Percentiles rank a stretch among this genome's conserved stretches.
Evolutionary conservation across 306 rosid species (phyloP).

Genomic region (Malus sylvestris): DNA sequence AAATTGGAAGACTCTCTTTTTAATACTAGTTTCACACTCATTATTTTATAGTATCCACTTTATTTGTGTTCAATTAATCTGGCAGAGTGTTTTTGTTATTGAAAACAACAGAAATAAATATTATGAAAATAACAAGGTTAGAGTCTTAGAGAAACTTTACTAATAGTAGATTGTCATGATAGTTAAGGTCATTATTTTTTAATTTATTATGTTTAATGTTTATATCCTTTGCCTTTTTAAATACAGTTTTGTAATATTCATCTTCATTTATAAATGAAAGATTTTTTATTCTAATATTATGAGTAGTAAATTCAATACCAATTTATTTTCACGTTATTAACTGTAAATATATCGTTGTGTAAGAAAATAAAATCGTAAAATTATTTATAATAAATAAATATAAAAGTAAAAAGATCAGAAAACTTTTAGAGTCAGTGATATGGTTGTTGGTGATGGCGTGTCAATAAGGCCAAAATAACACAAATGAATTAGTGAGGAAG

Average conservation of each 20-base stretch:
- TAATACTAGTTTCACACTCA: background rate
- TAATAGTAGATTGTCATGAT: background rate
- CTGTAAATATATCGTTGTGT: background rate
- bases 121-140: background rate
- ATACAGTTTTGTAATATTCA: too few relatives aligned
- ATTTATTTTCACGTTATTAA: too few relatives aligned
- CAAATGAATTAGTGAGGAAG: background rate
- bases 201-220: too few relatives aligned
- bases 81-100: background rate
- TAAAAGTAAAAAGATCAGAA: too few relatives aligned
- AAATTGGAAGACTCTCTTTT: background rate
- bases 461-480: background rate
- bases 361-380: background rate
- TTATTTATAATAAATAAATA: too few relatives aligned
- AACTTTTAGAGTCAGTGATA: background rate
- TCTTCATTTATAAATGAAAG: too few relatives aligned
- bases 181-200: too few relatives aligned
- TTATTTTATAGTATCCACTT: background rate
- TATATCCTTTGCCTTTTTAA: too few relatives aligned
- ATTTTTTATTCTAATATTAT: too few relatives aligned
- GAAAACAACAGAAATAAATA: background rate
- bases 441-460: background rate
- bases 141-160: background rate
- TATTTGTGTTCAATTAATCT: background rate
- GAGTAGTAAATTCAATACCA: fast-evolving